Conservation (phyloP, 495 filamentous ascomycete species). For the Glarea lozoyensis region DNA sequence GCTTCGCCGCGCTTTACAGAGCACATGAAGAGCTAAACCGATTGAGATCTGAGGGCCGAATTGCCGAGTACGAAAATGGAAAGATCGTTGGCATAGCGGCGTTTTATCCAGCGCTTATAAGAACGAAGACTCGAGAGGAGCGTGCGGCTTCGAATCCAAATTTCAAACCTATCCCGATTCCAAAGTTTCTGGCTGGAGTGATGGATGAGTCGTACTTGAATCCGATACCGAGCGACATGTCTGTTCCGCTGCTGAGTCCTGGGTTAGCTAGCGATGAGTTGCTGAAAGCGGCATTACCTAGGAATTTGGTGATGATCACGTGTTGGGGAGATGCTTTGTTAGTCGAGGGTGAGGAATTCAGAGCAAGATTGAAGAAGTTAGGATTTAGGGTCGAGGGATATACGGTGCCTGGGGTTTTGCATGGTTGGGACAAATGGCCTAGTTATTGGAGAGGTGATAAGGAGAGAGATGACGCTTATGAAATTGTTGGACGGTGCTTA, state of each 20-base stretch:
- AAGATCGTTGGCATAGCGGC: too few relatives aligned
- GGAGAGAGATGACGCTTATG: constrained; percentile 12
- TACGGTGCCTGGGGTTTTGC: constrained; percentile 59
- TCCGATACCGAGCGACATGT: constrained; percentile 33
- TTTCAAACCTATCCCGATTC: constrained; percentile 26
- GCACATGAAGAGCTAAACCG: too few relatives aligned
- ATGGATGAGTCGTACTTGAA: constrained; percentile 78
- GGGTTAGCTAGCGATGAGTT: constrained; percentile 47
- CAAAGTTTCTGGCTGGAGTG: constrained; percentile 41
- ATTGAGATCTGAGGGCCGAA: too few relatives aligned
- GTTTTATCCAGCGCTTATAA: too few relatives aligned
- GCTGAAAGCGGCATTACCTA: constrained; percentile 43
- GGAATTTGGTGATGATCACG: constrained; percentile 58
- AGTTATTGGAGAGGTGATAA: constrained; percentile 49
- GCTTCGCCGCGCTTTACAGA: too few relatives aligned
- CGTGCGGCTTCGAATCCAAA: constrained; percentile 36
- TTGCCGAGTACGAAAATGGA: too few relatives aligned
- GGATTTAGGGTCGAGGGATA: constrained; percentile 59
- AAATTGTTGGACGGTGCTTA: constrained; percentile 4
- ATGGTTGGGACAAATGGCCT: constrained; percentile 83
- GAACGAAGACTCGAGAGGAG: too few relatives aligned
- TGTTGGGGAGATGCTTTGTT: constrained; percentile 88
- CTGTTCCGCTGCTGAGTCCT: constrained; percentile 51
- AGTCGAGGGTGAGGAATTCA: constrained; percentile 64
- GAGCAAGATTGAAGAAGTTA: constrained; percentile 46